Conservation (phyloP, 805 yeast species). For the Saturnispora bothae region DNA sequence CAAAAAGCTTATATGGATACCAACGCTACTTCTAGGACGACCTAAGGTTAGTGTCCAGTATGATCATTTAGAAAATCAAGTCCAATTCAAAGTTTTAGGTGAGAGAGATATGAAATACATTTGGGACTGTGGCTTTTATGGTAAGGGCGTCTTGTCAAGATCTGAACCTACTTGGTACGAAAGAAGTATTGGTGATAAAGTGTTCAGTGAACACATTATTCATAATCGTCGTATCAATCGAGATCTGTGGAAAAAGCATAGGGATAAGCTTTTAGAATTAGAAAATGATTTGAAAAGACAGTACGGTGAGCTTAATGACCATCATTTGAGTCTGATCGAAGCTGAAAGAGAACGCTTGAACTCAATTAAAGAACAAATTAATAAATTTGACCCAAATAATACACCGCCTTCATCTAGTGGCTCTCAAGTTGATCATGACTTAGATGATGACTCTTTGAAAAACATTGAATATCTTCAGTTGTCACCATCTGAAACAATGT, state of each 20-base stretch:
- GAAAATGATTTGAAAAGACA: conserved; percentile 26
- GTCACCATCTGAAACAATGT: conserved; percentile 67
- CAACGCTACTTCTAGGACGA: neutral
- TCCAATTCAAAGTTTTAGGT: conserved; percentile 31
- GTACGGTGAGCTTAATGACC: conserved; percentile 9
- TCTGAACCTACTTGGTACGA: conserved; percentile 83
- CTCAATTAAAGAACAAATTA: conserved; percentile 14
- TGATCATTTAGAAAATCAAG: neutral
- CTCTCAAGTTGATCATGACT: conserved; percentile 16
- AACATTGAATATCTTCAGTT: conserved; percentile 49
- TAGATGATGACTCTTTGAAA: conserved; percentile 22
- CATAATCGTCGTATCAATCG: conserved; percentile 62
- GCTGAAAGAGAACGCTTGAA: conserved; percentile 24
- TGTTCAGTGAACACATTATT: conserved; percentile 69
- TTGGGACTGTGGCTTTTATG: conserved; percentile 87
- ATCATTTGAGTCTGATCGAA: conserved; percentile 22
- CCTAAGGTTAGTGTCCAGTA: neutral
- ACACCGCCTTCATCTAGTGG: conserved; percentile 1
- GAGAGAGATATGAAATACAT: conserved; percentile 40
- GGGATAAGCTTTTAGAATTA: conserved; percentile 48
- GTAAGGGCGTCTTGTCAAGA: conserved; percentile 81
- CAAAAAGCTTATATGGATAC: too few species aligned
- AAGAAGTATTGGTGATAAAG: conserved; percentile 9
- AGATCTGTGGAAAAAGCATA: conserved; percentile 54
- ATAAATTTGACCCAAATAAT: conserved; percentile 11